Evolutionary conservation across 2,329 filamentous ascomycete genomes (phyloP).

Genomic region (Sporothrix phasma): DNA sequence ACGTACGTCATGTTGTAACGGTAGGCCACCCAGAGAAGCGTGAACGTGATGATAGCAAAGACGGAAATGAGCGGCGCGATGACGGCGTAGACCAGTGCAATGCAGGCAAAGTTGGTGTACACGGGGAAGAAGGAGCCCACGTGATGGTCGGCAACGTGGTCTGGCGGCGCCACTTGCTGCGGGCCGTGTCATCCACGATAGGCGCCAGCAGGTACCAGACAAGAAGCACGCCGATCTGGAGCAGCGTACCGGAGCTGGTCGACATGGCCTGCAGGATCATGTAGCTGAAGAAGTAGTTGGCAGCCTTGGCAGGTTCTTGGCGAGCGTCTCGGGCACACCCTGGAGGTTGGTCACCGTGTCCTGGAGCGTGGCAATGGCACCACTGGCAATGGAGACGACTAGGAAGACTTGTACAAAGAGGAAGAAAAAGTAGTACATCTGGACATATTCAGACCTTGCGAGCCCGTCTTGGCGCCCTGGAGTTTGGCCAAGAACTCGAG

Average conservation of each 20-base stretch:
- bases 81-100: constrained; percentile 79
- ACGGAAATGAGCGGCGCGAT: constrained; percentile 83
- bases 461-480: constrained; percentile 75
- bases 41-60: constrained; percentile 89
- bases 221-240: constrained; percentile 71
- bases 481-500: constrained; percentile 61
- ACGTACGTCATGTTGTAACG: constrained; percentile 97
- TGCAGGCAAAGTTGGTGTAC: constrained; percentile 93
- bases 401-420: constrained; percentile 92
- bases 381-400: constrained; percentile 75
- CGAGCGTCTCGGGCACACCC: constrained; percentile 62
- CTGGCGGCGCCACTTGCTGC: constrained; percentile 77
- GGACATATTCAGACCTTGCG: constrained; percentile 71
- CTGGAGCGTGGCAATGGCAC: constrained; percentile 54
- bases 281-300: constrained; percentile 98
- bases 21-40: constrained; percentile 85
- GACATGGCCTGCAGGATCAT: constrained; percentile 91
- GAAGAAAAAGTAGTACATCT: constrained; percentile 87
- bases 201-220: constrained; percentile 75
- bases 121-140: constrained; percentile 92
- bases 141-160: constrained; percentile 65
- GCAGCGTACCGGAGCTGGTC: constrained; percentile 76
- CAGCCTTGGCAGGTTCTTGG: constrained; percentile 67
- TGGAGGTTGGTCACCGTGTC: constrained; percentile 47
- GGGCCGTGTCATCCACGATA: constrained; percentile 70